phyloP scores from a whole-genome alignment of 495 filamentous ascomycete genomes.

The Daldinia grandis region DNA sequence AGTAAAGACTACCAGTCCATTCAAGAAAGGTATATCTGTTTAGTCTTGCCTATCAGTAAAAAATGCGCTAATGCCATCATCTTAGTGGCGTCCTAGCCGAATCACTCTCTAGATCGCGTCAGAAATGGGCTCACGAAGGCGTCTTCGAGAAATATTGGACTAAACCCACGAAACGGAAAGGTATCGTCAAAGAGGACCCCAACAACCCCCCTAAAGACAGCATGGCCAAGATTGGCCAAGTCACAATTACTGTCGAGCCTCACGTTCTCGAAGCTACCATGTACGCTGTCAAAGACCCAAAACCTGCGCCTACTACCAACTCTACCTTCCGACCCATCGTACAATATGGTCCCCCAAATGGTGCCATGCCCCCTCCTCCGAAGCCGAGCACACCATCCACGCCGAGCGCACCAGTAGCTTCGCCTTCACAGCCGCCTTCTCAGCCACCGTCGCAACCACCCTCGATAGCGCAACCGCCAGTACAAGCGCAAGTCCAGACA shows the following conservation, averaged over 20 bases:
- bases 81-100: slow-evolving; percentile 82
- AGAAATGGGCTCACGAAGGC: slow-evolving; percentile 87
- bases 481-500: slow-evolving; percentile 32
- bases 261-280: slow-evolving; percentile 90
- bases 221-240: slow-evolving; percentile 83
- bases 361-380: slow-evolving; percentile 63
- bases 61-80: slow-evolving; percentile 7
- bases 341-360: slow-evolving; percentile 73
- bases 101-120: slow-evolving; percentile 83
- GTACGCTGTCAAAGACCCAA: slow-evolving; percentile 81
- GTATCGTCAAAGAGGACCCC: slow-evolving; percentile 69
- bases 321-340: slow-evolving; percentile 66
- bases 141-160: slow-evolving; percentile 95
- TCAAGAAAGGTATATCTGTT: slow-evolving; percentile 72
- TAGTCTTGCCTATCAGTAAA: neutral
- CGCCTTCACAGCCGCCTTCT: slow-evolving; percentile 18
- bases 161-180: slow-evolving; percentile 85
- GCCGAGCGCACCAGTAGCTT: slow-evolving; percentile 6
- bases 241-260: slow-evolving; percentile 85
- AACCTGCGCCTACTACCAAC: slow-evolving; percentile 52
- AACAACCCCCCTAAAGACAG: slow-evolving; percentile 85
- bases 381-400: slow-evolving; percentile 56
- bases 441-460: slow-evolving; percentile 25
- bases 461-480: slow-evolving; percentile 27
- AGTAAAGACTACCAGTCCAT: slow-evolving; percentile 80